These are phyloP conservation scores for Fusarium torreyae DNA, from an alignment of 2,329 filamentous ascomycete species.

Conservation along the genomic window DNA sequence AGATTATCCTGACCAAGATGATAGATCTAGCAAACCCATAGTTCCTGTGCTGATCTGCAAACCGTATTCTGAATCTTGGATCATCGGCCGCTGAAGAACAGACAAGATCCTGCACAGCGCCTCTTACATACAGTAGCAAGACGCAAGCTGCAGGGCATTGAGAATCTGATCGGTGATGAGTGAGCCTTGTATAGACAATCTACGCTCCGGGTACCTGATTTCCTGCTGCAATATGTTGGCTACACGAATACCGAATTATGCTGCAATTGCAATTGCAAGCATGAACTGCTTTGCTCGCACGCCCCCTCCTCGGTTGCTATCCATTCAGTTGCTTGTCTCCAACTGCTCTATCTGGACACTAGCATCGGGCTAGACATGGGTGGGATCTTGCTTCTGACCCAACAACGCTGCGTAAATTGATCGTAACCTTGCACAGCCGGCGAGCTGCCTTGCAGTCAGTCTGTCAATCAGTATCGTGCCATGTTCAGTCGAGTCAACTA, in stretches of 20 bases:
- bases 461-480: constrained; percentile 23
- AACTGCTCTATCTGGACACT: constrained; percentile 43
- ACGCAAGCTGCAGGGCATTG: constrained; percentile 38
- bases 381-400: constrained; percentile 46
- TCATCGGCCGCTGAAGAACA: constrained; percentile 7
- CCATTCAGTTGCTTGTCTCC: constrained; percentile 31
- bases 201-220: constrained; percentile 23
- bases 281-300: constrained; percentile 37
- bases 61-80: constrained; percentile 29
- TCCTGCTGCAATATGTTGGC: constrained; percentile 10
- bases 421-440: constrained; percentile 41
- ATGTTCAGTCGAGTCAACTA: constrained; percentile 23
- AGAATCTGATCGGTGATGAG: constrained; percentile 8
- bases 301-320: constrained; percentile 33
- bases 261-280: constrained; percentile 35
- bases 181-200: not conserved
- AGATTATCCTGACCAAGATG: constrained; percentile 1
- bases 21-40: not conserved
- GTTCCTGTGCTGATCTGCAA: constrained; percentile 30
- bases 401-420: constrained; percentile 38
- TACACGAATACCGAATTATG: constrained; percentile 17
- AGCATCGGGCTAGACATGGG: constrained; percentile 45
- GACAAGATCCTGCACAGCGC: constrained; percentile 29
- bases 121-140: constrained; percentile 7
- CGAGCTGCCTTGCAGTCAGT: constrained; percentile 32